Conservation (phyloP, 2,329 filamentous ascomycete genomes). For the Trichoderma sp. region DNA sequence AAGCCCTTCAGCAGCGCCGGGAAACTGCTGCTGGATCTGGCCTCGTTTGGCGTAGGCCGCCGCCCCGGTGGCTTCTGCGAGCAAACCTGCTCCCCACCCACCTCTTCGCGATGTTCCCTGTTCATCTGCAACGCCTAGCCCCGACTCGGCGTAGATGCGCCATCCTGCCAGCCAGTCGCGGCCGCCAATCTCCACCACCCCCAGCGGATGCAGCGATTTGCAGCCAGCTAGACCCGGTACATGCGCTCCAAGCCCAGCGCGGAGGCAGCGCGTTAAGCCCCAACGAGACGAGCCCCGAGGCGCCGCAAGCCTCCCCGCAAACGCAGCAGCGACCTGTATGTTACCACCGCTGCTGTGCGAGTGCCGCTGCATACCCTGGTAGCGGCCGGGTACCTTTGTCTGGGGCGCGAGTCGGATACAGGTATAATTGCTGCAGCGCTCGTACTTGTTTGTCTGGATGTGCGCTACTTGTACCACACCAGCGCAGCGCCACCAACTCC, state of each 20-base stretch:
- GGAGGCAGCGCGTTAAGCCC: conserved; percentile 19
- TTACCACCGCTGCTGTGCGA: neutral
- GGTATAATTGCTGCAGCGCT: conserved; percentile 2
- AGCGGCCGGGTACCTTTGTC: conserved; percentile 9
- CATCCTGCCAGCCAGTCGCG: conserved; percentile 8
- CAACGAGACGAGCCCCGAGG: conserved; percentile 18
- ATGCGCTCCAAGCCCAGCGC: conserved; percentile 4
- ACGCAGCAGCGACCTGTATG: neutral
- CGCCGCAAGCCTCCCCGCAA: conserved; percentile 23
- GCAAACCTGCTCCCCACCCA: neutral
- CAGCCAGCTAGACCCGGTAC: conserved; percentile 18
- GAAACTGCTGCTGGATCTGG: neutral
- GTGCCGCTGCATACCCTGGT: neutral
- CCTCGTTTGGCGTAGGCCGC: conserved; percentile 6
- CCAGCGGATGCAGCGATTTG: conserved; percentile 27
- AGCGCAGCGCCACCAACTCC: neutral
- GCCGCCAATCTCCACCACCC: conserved; percentile 21
- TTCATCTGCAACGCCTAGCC: conserved; percentile 12
- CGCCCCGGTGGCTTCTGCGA: neutral
- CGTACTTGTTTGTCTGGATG: neutral
- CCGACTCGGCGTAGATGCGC: neutral
- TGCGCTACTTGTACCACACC: neutral
- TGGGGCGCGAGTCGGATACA: conserved; percentile 14
- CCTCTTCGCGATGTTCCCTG: neutral
- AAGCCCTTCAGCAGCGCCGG: conserved; percentile 1